Evolutionary conservation across 2,329 filamentous ascomycete species (phyloP).

Genomic region (Penicillium sp.): DNA sequence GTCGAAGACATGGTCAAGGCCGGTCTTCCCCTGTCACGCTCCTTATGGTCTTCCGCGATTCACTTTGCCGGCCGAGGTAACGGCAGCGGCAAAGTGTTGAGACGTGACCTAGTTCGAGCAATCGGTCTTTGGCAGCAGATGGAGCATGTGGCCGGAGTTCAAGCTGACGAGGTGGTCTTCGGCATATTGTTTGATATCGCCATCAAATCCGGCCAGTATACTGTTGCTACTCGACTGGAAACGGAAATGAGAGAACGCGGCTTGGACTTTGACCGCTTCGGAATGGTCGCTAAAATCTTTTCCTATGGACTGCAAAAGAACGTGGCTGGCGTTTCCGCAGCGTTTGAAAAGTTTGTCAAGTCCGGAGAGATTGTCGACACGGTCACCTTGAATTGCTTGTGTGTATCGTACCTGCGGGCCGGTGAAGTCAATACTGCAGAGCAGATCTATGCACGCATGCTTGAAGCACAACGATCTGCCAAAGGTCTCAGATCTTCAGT

Average conservation of each 20-base stretch:
- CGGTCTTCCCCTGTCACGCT: constrained; percentile 64
- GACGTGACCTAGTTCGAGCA: constrained; percentile 63
- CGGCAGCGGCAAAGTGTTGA: constrained; percentile 49
- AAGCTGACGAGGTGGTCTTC: constrained; percentile 76
- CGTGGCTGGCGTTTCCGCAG: constrained; percentile 68
- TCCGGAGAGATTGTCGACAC: constrained; percentile 87
- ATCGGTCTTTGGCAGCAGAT: constrained; percentile 84
- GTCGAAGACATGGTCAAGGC: constrained; percentile 77
- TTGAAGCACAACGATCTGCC: constrained; percentile 53
- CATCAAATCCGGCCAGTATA: constrained; percentile 78
- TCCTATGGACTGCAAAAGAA: constrained; percentile 76
- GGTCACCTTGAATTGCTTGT: constrained; percentile 79
- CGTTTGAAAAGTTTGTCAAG: constrained; percentile 80
- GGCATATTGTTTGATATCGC: constrained; percentile 90
- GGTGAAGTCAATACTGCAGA: constrained; percentile 76
- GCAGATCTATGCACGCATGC: constrained; percentile 82
- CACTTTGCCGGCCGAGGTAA: constrained; percentile 74
- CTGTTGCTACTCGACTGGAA: constrained; percentile 79
- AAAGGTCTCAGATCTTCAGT: constrained; percentile 24
- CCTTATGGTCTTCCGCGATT: constrained; percentile 83
- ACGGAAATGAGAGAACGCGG: constrained; percentile 73
- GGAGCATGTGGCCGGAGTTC: constrained; percentile 68
- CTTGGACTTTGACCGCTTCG: constrained; percentile 70
- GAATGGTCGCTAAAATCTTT: constrained; percentile 78
- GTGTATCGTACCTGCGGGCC: constrained; percentile 71